Evolutionary conservation across 805 yeast genomes (phyloP), one percentile per base, ranked within the genome.

Genomic region (Hagleromyces aurorensis): DNA sequence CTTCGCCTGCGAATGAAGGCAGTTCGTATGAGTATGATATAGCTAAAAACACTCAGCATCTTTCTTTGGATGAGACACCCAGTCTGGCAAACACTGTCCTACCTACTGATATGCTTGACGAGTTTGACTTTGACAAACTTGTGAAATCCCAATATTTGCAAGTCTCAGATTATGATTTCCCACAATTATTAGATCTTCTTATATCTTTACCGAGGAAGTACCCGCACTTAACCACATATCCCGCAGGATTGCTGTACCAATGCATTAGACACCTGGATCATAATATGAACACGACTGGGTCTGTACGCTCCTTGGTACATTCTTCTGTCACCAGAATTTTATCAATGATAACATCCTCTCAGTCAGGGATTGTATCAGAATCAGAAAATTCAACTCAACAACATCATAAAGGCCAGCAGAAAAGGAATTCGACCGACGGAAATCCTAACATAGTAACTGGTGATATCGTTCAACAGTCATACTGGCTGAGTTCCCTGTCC

Each of bases 401-500:
- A n/a, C n/a, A n/a, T n/a, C n/a, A n/a, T n/a, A n/a, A n/a, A n/a
- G n/a, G n/a, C n/a, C n/a, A n/a, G n/a, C n/a, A n/a, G n/a, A n/a
- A n/a, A n/a, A n/a, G n/a, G n/a, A n/a, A n/a, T n/a, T 33, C 41
- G 10, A 25, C 25, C 13, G 41, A 37, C 11, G 17, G 30, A 17
- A 19, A 24, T 6, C 35, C 41, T 12, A 21, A 21, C 13, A 35
- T 33, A n/a, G 23, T 26, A 9, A 29, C 48, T 19, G 79, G 77
- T 18, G 89, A 81, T 48, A 76, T 80, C 32, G 81, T 81, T 11
- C 50, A 68, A 22, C 67, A 78, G 38, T 78, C 94, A 29, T 89
- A 85, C 52, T 91, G 97, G 97, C 69, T 91, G 20, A 76, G 94
- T 4, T 78, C 81, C 15, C 52, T 81, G 25, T 81, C 82, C 36